A percentile compares a stretch with the other conserved stretches of the same genome.
Evolutionary conservation across 495 filamentous ascomycete species (phyloP).

Genomic region (Cercophora sp.): DNA sequence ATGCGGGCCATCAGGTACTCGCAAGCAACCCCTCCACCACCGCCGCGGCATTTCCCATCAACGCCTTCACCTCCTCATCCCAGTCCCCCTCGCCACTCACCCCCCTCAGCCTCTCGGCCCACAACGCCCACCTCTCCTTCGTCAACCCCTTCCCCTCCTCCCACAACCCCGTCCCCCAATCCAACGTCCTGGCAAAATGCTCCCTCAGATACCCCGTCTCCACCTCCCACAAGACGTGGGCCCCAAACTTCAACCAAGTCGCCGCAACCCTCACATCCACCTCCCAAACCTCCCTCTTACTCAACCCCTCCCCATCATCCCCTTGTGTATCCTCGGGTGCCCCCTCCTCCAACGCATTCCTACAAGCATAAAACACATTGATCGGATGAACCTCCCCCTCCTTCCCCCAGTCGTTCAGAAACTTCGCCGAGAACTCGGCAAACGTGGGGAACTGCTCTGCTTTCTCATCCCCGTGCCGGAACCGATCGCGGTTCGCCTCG

Average conservation of each 20-base stretch:
- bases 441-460: not conserved
- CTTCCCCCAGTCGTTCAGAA: not conserved
- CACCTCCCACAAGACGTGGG: not conserved
- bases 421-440: not conserved
- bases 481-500: constrained; percentile 1
- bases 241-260: constrained; percentile 4
- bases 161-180: constrained; percentile 8
- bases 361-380: not conserved
- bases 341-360: not conserved
- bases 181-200: not conserved
- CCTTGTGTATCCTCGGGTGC: not conserved
- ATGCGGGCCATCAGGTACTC: not conserved
- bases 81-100: not conserved
- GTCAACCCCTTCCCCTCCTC: not conserved
- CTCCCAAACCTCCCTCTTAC: not conserved
- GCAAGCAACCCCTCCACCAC: not conserved
- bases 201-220: not conserved
- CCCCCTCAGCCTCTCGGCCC: constrained; percentile 6
- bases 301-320: not conserved
- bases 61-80: not conserved
- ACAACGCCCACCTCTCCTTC: constrained; percentile 7
- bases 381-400: constrained; percentile 1
- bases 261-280: constrained; percentile 1
- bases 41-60: not conserved
- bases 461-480: not conserved